Conservation (phyloP, 495 filamentous ascomycete species). For the Umbilicaria muhlenbergii region DNA sequence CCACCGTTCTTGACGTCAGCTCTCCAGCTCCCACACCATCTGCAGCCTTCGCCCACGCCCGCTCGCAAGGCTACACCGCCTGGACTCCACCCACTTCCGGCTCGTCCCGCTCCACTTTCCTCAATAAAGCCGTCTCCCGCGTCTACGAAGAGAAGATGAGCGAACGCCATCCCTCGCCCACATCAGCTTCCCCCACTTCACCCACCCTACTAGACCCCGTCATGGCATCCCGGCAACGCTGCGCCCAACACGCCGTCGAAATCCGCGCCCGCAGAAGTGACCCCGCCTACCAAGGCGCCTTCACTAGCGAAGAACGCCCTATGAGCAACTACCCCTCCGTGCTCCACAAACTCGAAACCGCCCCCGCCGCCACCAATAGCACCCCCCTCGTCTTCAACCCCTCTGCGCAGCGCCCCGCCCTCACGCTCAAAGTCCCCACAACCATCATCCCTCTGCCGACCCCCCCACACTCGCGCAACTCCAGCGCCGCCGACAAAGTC, state of each 20-base stretch:
- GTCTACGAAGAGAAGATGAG: slow-evolving; percentile 39
- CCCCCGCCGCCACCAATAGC: slow-evolving; percentile 2
- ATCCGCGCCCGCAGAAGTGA: slow-evolving; percentile 25
- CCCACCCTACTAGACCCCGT: slow-evolving; percentile 5
- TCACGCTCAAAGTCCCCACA: not conserved
- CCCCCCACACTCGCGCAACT: not conserved
- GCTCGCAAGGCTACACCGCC: slow-evolving; percentile 35
- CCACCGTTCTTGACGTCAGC: slow-evolving; percentile 38
- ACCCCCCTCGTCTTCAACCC: not conserved
- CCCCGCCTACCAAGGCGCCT: slow-evolving; percentile 18
- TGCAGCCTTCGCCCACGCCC: slow-evolving; percentile 34
- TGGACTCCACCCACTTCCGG: slow-evolving; percentile 35
- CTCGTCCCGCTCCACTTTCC: slow-evolving; percentile 38
- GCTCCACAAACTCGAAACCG: slow-evolving; percentile 12
- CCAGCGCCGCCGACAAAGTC: slow-evolving; percentile 7
- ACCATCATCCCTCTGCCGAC: not conserved
- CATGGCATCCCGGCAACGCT: slow-evolving; percentile 20
- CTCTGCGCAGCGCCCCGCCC: not conserved
- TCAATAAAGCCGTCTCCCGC: slow-evolving; percentile 44
- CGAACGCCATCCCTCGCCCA: slow-evolving; percentile 7
- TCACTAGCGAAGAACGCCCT: slow-evolving; percentile 25
- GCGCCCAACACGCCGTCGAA: slow-evolving; percentile 24
- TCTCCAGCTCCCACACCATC: slow-evolving; percentile 28
- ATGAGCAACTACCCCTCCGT: slow-evolving; percentile 29
- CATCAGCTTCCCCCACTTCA: slow-evolving; percentile 2